Conservation (phyloP, 2,329 filamentous ascomycete genomes). For the Phialophora verrucosa region DNA sequence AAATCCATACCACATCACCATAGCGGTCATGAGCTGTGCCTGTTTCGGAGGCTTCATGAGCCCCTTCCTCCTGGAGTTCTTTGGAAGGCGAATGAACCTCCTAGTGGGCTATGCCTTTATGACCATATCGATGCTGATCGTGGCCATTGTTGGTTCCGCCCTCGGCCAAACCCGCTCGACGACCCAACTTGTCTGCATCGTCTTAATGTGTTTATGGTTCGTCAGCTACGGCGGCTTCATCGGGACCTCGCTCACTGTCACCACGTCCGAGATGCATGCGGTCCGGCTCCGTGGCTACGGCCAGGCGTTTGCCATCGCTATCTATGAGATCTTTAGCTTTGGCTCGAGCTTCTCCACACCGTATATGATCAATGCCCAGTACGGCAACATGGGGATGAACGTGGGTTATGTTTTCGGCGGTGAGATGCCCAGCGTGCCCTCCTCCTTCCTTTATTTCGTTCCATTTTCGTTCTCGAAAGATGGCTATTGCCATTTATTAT, state of each 20-base stretch:
- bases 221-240: background rate
- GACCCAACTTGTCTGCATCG: background rate
- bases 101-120: background rate
- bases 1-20: background rate
- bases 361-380: background rate
- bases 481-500: too few relatives aligned
- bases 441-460: too few relatives aligned
- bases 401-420: background rate
- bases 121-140: background rate
- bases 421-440: background rate
- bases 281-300: slow-evolving; percentile 3
- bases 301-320: background rate
- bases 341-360: background rate
- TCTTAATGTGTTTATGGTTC: background rate
- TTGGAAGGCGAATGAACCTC: background rate
- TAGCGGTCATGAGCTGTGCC: background rate
- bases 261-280: slow-evolving; percentile 2
- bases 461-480: too few relatives aligned
- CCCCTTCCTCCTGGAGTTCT: background rate
- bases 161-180: background rate
- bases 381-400: slow-evolving; percentile 1
- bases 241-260: background rate
- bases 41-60: background rate
- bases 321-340: slow-evolving; percentile 3
- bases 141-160: background rate